Conservation (phyloP, 1,284 basidiomycete species). For the Sanguinoderma infundibulare region DNA sequence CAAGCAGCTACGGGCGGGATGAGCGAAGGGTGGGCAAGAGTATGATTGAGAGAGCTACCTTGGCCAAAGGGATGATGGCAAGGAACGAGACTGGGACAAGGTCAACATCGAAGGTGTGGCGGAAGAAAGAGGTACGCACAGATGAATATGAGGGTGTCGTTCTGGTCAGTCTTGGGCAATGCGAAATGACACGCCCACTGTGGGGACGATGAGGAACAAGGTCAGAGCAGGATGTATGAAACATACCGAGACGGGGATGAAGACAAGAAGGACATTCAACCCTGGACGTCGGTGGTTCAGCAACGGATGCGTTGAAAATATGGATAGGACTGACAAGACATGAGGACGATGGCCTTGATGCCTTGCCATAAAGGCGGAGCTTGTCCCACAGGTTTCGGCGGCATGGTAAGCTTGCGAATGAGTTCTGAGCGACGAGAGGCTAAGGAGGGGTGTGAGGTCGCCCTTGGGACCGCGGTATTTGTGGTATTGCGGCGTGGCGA, state of each 20-base stretch:
- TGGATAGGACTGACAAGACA: constrained; percentile 58
- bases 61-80: constrained; percentile 77
- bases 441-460: constrained; percentile 14
- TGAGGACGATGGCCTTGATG: constrained; percentile 50
- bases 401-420: constrained; percentile 20
- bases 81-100: constrained; percentile 63
- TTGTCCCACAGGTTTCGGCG: constrained; percentile 38
- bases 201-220: background rate
- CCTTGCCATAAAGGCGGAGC: constrained; percentile 49
- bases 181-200: constrained; percentile 79
- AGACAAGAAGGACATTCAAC: constrained; percentile 67
- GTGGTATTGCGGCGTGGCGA: constrained; percentile 14
- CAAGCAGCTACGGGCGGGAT: constrained; percentile 59
- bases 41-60: constrained; percentile 43
- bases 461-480: constrained; percentile 15
- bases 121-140: constrained; percentile 48
- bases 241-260: constrained; percentile 72
- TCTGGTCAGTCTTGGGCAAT: constrained; percentile 43
- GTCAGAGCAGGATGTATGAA: background rate
- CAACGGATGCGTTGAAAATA: constrained; percentile 2
- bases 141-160: constrained; percentile 71
- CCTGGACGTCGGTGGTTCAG: constrained; percentile 41
- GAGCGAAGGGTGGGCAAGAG: constrained; percentile 1
- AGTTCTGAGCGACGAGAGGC: constrained; percentile 11
- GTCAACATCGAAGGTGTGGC: background rate